Base-by-base conservation (phyloP, 495 filamentous ascomycete genomes). In the Neurospora sp. region DNA sequence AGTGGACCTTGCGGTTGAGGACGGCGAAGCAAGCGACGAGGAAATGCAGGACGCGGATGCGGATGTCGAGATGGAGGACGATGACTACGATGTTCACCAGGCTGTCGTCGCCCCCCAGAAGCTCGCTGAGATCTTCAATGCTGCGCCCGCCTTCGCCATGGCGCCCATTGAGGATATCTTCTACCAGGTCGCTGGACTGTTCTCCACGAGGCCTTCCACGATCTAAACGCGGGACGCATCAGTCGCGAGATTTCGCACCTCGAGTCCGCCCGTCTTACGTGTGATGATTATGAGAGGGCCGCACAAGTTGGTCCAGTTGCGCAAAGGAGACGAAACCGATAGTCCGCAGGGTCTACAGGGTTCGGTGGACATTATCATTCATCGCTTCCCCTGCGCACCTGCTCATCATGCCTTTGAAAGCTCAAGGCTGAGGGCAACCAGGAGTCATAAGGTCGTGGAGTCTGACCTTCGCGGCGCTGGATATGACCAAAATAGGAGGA, bases 101-200 rank as follows among this genome's bases (percentile, higher is more conserved):
- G 86, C 85, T 4, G 85, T 91, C 31, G 86, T 92, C 31, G 83
- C 89, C 39, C 85, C 85, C 48, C 90, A 93, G 76, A 88, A 88
- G 74, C 82, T 97, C 69, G 86, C 91, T 14, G 85, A 88, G 74
- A 86, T 96, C 10, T 96, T 97, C 79, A 90, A 93, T 72, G 86
- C 87, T 40, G 90, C 88, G 2, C 90, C 92, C 35, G 86, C 92
- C 8, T 93, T 90, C 81, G 90, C 91, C 11, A 85, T 96, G 82
- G 92, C 93, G 38, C 89, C 92, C 46, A 89, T 96, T 54, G 87
- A 88, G 71, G 90, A 93, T 71, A 83, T 96, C 77, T 96, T 97
- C 79, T 88, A 90, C 75, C 88, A 90, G 72, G 91, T 97, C 20
- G 89, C 89, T 1, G 85, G 82, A 12, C 75, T 92, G 71, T 89